These are phyloP conservation scores for Artomyces pyxidatus DNA, from an alignment of 768 basidiomycete genomes.

Conservation along the genomic window DNA sequence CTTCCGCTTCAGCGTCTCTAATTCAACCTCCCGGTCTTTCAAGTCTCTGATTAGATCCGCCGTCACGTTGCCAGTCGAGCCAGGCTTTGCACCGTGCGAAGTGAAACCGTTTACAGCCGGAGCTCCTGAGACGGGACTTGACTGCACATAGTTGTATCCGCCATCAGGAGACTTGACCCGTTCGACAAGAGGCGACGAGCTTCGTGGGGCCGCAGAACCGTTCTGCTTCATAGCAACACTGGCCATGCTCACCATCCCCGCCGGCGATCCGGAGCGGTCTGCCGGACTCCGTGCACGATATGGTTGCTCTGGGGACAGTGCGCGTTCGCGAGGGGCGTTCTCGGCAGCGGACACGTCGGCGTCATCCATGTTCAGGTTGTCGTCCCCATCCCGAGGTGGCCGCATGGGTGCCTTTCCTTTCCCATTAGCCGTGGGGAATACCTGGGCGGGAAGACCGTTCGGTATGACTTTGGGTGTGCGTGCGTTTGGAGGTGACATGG, in stretches of 20 bases:
- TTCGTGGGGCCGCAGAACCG: constrained; percentile 46
- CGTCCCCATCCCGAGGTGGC: constrained; percentile 37
- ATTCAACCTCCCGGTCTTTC: constrained; percentile 73
- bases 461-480: constrained; percentile 31
- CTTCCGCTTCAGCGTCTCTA: constrained; percentile 68
- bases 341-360: constrained; percentile 43
- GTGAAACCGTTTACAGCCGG: constrained; percentile 42
- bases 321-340: constrained; percentile 32
- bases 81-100: constrained; percentile 34
- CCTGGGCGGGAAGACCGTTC: constrained; percentile 35
- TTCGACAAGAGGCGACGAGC: constrained; percentile 51
- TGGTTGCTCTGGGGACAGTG: constrained; percentile 47
- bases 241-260: constrained; percentile 37
- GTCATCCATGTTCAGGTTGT: constrained; percentile 46
- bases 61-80: constrained; percentile 61
- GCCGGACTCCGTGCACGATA: constrained; percentile 54
- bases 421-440: constrained; percentile 21
- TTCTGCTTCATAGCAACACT: constrained; percentile 47
- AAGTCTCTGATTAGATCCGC: constrained; percentile 74
- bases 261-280: constrained; percentile 41
- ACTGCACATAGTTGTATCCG: constrained; percentile 39
- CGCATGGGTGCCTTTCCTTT: constrained; percentile 48
- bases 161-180: constrained; percentile 49
- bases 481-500: constrained; percentile 52
- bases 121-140: constrained; percentile 25